Conservation (phyloP, 768 basidiomycete genomes). For the Suillus subluteus region DNA sequence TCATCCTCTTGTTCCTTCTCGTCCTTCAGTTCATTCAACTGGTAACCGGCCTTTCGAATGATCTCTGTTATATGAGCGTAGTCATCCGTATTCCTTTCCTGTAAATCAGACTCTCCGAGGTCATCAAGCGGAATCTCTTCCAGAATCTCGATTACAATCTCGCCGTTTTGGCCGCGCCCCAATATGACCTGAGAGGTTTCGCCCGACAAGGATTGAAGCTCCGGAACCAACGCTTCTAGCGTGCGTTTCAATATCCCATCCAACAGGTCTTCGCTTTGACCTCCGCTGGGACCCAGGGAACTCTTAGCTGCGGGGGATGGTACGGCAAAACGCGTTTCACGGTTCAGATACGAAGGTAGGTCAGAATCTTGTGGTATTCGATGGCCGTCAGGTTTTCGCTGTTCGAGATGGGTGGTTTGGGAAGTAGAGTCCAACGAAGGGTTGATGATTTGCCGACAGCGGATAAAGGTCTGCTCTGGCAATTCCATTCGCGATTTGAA, state of each 20-base stretch:
- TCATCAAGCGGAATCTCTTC: slow-evolving; percentile 47
- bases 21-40: slow-evolving; percentile 41
- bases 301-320: slow-evolving; percentile 30
- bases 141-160: slow-evolving; percentile 46
- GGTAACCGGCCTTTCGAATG: slow-evolving; percentile 54
- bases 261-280: slow-evolving; percentile 24
- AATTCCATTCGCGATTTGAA: slow-evolving; percentile 79
- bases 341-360: slow-evolving; percentile 57
- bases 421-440: slow-evolving; percentile 19
- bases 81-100: slow-evolving; percentile 41
- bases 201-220: slow-evolving; percentile 30
- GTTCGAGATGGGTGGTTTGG: slow-evolving; percentile 32
- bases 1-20: slow-evolving; percentile 31
- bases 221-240: slow-evolving; percentile 32
- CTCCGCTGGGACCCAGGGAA: slow-evolving; percentile 20
- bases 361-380: slow-evolving; percentile 51
- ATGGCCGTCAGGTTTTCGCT: slow-evolving; percentile 32
- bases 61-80: slow-evolving; percentile 50
- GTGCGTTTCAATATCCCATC: slow-evolving; percentile 33
- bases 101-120: slow-evolving; percentile 24
- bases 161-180: slow-evolving; percentile 45
- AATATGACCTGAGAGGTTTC: slow-evolving; percentile 43
- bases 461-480: slow-evolving; percentile 69
- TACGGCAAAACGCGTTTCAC: slow-evolving; percentile 51
- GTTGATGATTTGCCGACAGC: slow-evolving; percentile 76